These are phyloP conservation scores for Boletus pseudopeckii DNA, from an alignment of 768 basidiomycete genomes.

Conservation along the genomic window DNA sequence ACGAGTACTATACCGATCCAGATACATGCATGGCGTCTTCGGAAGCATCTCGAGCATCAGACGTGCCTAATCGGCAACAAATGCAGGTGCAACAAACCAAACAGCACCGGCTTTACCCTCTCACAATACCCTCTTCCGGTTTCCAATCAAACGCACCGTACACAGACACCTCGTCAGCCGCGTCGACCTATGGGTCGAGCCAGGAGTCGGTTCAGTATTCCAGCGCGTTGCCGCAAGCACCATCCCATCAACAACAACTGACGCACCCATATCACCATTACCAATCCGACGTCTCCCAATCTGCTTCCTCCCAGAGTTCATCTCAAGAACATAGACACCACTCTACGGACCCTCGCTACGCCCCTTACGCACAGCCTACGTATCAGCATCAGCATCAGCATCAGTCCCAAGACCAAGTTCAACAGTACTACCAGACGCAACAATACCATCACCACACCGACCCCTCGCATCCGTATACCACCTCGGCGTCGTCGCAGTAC, in stretches of 20 bases:
- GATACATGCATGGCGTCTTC: slow-evolving; percentile 14
- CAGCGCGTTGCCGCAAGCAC: slow-evolving; percentile 4
- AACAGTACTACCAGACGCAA: slow-evolving; percentile 23
- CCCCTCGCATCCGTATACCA: slow-evolving; percentile 1
- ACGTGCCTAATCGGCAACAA: background rate
- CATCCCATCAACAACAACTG: background rate
- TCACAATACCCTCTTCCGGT: slow-evolving; percentile 21
- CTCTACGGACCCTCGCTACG: slow-evolving; percentile 13
- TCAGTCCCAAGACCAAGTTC: slow-evolving; percentile 15
- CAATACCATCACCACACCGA: slow-evolving; percentile 18
- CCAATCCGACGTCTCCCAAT: slow-evolving; percentile 10
- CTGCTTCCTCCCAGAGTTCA: slow-evolving; percentile 20
- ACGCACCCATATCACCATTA: slow-evolving; percentile 12
- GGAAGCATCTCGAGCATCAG: slow-evolving; percentile 3
- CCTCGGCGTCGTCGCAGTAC: slow-evolving; percentile 5
- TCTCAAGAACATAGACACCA: slow-evolving; percentile 12
- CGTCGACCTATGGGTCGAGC: slow-evolving; percentile 5
- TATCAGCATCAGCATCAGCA: slow-evolving; percentile 10
- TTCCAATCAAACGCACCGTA: slow-evolving; percentile 8
- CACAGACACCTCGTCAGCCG: background rate
- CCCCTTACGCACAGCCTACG: slow-evolving; percentile 10
- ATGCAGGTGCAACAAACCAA: slow-evolving; percentile 16
- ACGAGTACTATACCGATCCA: slow-evolving; percentile 23
- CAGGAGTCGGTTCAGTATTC: slow-evolving; percentile 2
- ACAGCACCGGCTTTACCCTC: slow-evolving; percentile 23